Percentiles rank a stretch among this genome's conserved stretches.
These are phyloP conservation scores for Pogostemon cablin DNA, from an alignment of 257 asterid species.

Conservation along the genomic window DNA sequence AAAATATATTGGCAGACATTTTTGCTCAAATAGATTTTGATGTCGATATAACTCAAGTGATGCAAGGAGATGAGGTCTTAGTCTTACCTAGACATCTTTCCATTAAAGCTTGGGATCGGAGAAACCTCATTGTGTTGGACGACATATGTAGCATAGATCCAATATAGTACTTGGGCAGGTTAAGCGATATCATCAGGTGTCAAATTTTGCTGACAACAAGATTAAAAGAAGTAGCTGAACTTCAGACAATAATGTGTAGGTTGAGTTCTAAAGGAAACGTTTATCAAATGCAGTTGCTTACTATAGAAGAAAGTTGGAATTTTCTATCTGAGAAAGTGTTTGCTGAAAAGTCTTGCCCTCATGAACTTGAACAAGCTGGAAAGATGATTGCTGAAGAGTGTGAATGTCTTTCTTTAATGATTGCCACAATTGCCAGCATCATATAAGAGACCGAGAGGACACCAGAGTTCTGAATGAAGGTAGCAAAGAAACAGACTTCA, in stretches of 20 bases:
- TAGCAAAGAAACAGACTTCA: not conserved
- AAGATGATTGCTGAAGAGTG: slow-evolving; percentile 9
- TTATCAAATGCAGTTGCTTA: not conserved
- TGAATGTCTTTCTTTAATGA: slow-evolving; percentile 2
- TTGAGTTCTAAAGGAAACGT: not conserved
- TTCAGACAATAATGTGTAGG: not conserved
- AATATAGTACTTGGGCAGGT: not conserved
- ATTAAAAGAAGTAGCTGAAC: not conserved
- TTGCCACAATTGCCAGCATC: not conserved
- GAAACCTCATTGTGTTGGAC: slow-evolving; percentile 28
- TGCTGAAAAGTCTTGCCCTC: not conserved
- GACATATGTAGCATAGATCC: slow-evolving; percentile 6
- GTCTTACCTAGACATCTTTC: too few relatives aligned
- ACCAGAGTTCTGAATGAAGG: not conserved
- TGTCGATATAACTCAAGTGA: too few relatives aligned
- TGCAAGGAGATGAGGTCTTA: too few relatives aligned
- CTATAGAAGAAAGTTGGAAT: not conserved
- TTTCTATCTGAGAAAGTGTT: not conserved
- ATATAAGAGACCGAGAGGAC: not conserved
- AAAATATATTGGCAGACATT: too few relatives aligned
- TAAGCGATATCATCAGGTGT: not conserved
- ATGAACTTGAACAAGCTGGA: not conserved
- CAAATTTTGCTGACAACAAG: not conserved
- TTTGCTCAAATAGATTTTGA: too few relatives aligned
- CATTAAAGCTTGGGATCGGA: not conserved